Evolutionary conservation across 805 yeast species (phyloP).

Genomic region (Myxozyma lipomycoides): DNA sequence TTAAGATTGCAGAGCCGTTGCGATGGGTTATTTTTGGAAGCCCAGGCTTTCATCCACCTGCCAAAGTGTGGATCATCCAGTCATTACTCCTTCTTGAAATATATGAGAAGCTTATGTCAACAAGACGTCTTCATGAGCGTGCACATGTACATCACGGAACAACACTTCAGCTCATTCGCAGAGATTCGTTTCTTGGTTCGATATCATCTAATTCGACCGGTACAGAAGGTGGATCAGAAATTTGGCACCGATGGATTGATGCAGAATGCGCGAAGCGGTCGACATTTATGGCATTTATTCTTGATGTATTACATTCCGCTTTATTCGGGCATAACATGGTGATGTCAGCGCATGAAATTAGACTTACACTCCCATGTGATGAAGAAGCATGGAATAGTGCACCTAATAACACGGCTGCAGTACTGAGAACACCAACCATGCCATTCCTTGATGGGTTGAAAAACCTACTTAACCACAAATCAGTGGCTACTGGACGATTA

Average conservation of each 20-base stretch:
- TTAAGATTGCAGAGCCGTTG: constrained; percentile 52
- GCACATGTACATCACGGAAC: constrained; percentile 86
- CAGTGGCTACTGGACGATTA: constrained; percentile 50
- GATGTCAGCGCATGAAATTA: constrained; percentile 57
- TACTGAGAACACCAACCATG: constrained; percentile 29
- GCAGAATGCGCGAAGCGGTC: constrained; percentile 73
- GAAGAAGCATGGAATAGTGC: constrained; percentile 54
- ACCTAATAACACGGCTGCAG: constrained; percentile 30
- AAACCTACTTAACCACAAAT: constrained; percentile 51
- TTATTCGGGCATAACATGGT: constrained; percentile 69
- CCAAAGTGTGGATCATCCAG: constrained; percentile 71
- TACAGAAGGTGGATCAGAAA: constrained; percentile 31
- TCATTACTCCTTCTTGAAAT: constrained; percentile 68
- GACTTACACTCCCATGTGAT: constrained; percentile 58
- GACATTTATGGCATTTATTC: constrained; percentile 75
- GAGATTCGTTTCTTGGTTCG: constrained; percentile 59
- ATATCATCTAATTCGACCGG: neutral
- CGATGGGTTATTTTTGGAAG: constrained; percentile 68
- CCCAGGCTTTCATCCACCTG: constrained; percentile 72
- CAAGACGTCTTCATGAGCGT: constrained; percentile 69
- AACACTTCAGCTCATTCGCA: constrained; percentile 67
- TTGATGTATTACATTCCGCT: constrained; percentile 74
- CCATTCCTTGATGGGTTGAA: constrained; percentile 58
- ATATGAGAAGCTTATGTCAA: constrained; percentile 70
- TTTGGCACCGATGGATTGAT: constrained; percentile 71